A percentile compares a stretch with the other conserved stretches of the same genome.
phyloP scores from a whole-genome alignment of 352 stramenopile species.

The Phytophthora agathidicida region DNA sequence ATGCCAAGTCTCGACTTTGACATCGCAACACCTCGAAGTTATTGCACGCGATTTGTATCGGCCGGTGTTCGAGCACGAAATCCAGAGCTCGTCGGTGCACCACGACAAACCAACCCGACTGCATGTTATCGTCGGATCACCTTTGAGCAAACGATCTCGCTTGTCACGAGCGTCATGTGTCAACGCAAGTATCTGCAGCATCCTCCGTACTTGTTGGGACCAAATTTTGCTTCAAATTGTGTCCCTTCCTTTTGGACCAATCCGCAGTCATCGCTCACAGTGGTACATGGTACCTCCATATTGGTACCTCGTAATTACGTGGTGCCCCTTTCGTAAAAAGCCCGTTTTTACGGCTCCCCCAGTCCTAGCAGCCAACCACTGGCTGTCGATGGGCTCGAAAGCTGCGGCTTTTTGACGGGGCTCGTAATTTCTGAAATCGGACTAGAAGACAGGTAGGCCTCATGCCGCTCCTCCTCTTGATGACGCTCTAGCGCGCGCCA shows the following conservation, averaged over 20 bases:
- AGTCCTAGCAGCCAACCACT: constrained; percentile 28
- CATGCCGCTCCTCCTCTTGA: background rate
- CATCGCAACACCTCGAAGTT: constrained; percentile 24
- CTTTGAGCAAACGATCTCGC: too few relatives aligned
- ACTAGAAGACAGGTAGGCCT: constrained; percentile 85
- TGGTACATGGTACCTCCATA: too few relatives aligned
- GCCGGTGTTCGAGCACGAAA: constrained; percentile 4
- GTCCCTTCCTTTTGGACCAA: too few relatives aligned
- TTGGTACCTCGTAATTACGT: constrained; percentile 15
- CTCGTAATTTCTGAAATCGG: constrained; percentile 85
- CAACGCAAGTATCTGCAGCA: too few relatives aligned
- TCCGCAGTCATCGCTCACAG: too few relatives aligned
- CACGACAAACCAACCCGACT: constrained; percentile 3
- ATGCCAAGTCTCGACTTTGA: constrained; percentile 14
- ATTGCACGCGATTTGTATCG: constrained; percentile 18
- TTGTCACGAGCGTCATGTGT: too few relatives aligned
- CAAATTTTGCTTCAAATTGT: too few relatives aligned
- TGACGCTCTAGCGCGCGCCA: background rate
- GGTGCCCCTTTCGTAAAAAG: constrained; percentile 36
- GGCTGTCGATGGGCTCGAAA: constrained; percentile 36
- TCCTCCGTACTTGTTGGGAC: too few relatives aligned
- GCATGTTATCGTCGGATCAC: too few relatives aligned
- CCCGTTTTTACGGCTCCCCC: constrained; percentile 17
- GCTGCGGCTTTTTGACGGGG: constrained; percentile 31
- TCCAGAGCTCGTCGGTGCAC: constrained; percentile 6